Evolutionary conservation across 2,329 filamentous ascomycete genomes (phyloP).

Genomic region (Ceratocystiopsis minuta): DNA sequence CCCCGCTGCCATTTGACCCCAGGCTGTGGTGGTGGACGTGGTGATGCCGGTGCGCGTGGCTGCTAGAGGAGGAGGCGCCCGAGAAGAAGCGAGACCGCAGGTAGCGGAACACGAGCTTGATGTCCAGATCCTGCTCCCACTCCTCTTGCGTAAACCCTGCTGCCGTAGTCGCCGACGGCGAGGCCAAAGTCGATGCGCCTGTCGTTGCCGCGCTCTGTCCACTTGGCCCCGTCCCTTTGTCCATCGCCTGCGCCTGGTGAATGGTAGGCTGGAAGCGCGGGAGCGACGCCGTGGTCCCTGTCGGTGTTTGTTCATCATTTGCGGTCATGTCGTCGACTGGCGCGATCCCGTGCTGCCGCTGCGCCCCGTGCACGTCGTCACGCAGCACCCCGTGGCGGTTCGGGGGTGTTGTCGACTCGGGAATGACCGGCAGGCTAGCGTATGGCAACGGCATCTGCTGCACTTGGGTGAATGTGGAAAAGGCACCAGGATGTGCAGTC

Average conservation of each 20-base stretch:
- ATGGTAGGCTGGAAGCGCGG: constrained; percentile 33
- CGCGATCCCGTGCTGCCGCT: background rate
- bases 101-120: constrained; percentile 83
- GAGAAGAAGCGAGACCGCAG: constrained; percentile 57
- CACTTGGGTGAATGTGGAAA: constrained; percentile 58
- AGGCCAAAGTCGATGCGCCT: background rate
- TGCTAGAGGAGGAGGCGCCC: constrained; percentile 15
- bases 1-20: background rate
- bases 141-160: constrained; percentile 49
- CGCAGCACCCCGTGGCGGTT: background rate
- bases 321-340: background rate
- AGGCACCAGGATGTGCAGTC: constrained; percentile 66
- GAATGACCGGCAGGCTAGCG: constrained; percentile 53
- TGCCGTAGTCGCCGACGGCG: background rate
- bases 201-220: constrained; percentile 4
- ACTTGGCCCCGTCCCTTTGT: constrained; percentile 14
- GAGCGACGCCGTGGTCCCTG: constrained; percentile 17
- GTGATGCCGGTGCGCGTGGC: background rate
- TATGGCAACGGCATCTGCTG: constrained; percentile 53
- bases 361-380: too few relatives aligned
- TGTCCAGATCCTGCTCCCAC: constrained; percentile 85
- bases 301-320: constrained; percentile 4
- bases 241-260: constrained; percentile 19
- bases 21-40: background rate
- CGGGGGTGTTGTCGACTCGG: constrained; percentile 21